phyloP scores from a whole-genome alignment of 768 basidiomycete species.

The Hericium rajendrae region DNA sequence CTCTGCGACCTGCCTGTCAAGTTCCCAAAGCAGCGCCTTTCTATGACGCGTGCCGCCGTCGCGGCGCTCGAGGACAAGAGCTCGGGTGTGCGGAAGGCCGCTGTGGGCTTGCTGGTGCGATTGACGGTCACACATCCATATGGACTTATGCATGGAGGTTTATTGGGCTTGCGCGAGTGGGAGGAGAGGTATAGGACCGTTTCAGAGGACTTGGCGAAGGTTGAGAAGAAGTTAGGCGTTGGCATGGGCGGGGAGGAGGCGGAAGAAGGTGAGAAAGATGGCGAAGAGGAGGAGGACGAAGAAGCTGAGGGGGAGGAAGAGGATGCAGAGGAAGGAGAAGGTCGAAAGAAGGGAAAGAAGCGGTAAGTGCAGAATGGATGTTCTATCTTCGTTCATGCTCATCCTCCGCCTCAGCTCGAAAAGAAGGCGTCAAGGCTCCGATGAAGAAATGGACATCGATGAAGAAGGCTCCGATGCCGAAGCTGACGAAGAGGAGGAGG shows the following conservation, averaged over 20 bases:
- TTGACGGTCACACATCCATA: slow-evolving; percentile 86
- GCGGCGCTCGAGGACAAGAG: slow-evolving; percentile 84
- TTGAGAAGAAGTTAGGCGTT: slow-evolving; percentile 46
- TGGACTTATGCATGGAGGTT: slow-evolving; percentile 74
- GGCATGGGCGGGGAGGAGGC: slow-evolving; percentile 37
- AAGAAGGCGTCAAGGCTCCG: slow-evolving; percentile 9
- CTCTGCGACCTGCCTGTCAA: slow-evolving; percentile 70
- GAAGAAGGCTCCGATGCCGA: slow-evolving; percentile 29
- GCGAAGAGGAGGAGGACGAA: slow-evolving; percentile 20
- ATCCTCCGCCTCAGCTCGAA: not conserved
- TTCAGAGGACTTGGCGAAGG: slow-evolving; percentile 51
- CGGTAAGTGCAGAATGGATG: not conserved
- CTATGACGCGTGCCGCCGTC: slow-evolving; percentile 68
- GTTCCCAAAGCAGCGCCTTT: slow-evolving; percentile 79
- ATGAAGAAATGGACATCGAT: slow-evolving; percentile 54
- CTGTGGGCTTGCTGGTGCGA: slow-evolving; percentile 64
- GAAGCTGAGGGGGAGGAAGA: slow-evolving; percentile 23
- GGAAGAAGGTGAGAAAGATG: slow-evolving; percentile 17
- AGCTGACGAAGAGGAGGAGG: slow-evolving; percentile 26
- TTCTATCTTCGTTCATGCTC: not conserved
- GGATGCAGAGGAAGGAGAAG: slow-evolving; percentile 6
- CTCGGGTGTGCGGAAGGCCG: slow-evolving; percentile 76
- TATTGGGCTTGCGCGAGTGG: slow-evolving; percentile 64
- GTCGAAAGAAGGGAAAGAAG: slow-evolving; percentile 14
- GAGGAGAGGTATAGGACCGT: slow-evolving; percentile 59